Conservation (phyloP, 176 grass and related monocot genomes). For the Hordeum marinum region DNA sequence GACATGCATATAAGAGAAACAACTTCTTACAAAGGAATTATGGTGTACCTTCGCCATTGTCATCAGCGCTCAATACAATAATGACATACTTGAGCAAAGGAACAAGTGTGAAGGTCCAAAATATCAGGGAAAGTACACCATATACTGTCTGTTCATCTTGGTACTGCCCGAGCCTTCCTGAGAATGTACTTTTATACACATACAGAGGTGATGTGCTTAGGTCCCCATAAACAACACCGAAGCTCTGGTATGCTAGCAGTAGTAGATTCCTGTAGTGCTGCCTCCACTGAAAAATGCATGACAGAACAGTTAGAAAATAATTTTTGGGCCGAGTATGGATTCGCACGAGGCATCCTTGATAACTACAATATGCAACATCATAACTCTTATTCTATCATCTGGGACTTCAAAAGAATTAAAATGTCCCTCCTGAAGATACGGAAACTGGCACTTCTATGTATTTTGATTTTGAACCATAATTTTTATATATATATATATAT, state of each 20-base stretch:
- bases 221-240: conserved; percentile 90
- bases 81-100: conserved; percentile 89
- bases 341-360: neutral
- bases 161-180: conserved; percentile 43
- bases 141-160: conserved; percentile 76
- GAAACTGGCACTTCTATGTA: neutral
- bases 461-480: neutral
- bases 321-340: neutral
- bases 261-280: conserved; percentile 60
- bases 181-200: conserved; percentile 80
- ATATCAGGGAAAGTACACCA: conserved; percentile 81
- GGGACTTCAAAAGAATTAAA: neutral
- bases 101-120: conserved; percentile 96
- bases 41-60: conserved; percentile 77
- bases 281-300: conserved; percentile 50
- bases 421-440: neutral
- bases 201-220: conserved; percentile 91
- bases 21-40: neutral
- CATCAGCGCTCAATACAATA: conserved; percentile 75
- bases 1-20: neutral
- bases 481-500: too few species aligned
- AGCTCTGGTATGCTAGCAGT: conserved; percentile 95
- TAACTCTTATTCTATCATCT: neutral
- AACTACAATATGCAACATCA: neutral
- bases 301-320: conserved; percentile 10